Evolutionary conservation across 345 rosid genomes (phyloP).

Genomic region (Linum trigynum): DNA sequence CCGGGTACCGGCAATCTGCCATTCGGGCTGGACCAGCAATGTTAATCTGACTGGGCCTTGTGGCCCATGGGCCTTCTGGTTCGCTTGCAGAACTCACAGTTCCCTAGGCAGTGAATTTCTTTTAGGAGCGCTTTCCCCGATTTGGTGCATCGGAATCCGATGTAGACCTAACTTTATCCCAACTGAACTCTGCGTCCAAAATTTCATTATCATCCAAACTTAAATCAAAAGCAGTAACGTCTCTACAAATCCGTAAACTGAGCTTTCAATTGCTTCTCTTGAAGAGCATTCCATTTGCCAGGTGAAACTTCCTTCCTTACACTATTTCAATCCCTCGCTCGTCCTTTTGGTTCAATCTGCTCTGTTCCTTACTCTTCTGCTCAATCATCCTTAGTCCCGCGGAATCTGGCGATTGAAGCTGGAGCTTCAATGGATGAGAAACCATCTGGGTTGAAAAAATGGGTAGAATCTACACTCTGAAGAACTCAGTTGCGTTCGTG

Average conservation of each 20-base stretch:
- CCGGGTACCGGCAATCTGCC: too few relatives aligned
- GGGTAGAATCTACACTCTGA: conserved; percentile 30
- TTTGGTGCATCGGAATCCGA: background rate
- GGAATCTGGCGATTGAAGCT: background rate
- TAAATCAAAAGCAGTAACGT: too few relatives aligned
- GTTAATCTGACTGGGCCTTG: too few relatives aligned
- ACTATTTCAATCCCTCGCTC: background rate
- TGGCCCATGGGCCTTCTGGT: too few relatives aligned
- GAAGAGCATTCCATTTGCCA: background rate
- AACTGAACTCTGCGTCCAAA: background rate
- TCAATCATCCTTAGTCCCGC: background rate
- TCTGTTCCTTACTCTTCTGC: background rate
- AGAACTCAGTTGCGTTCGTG: conserved; percentile 34
- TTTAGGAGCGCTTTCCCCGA: background rate
- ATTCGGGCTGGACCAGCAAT: too few relatives aligned
- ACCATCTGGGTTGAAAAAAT: conserved; percentile 12
- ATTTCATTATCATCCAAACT: too few relatives aligned
- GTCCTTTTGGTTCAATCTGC: background rate
- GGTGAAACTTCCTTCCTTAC: background rate
- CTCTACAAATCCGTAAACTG: background rate
- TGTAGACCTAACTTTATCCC: background rate
- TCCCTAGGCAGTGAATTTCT: too few relatives aligned
- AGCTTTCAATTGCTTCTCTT: too few relatives aligned
- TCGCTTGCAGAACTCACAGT: too few relatives aligned
- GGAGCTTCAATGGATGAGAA: too few relatives aligned